A percentile compares a stretch with the other conserved stretches of the same genome.
phyloP scores from a whole-genome alignment of 116 monocot species.

The Papilionanthe hybrid region DNA sequence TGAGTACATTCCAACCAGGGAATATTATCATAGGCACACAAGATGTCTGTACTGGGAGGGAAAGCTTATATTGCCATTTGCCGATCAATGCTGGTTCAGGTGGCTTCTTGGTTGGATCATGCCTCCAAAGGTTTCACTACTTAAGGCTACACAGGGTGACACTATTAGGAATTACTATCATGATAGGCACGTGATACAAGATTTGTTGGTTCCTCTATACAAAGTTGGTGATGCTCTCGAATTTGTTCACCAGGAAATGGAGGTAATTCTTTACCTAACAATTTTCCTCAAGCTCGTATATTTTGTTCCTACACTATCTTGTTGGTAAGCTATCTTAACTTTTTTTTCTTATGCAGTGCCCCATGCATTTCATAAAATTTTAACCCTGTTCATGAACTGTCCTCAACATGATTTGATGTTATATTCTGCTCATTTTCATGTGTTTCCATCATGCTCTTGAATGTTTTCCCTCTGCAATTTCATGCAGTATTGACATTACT shows the following conservation, averaged over 20 bases:
- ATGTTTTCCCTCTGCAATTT: not conserved
- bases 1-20: conserved; percentile 37
- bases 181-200: conserved; percentile 62
- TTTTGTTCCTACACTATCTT: not conserved
- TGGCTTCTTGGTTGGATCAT: conserved; percentile 61
- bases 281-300: not conserved
- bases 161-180: conserved; percentile 63
- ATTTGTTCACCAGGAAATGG: conserved; percentile 57
- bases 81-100: conserved; percentile 70
- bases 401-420: no score
- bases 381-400: no score
- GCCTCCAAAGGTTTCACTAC: conserved; percentile 72
- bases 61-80: conserved; percentile 71
- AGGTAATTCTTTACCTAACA: conserved; percentile 29
- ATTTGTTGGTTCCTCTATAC: conserved; percentile 58
- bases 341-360: no score
- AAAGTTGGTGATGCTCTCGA: conserved; percentile 58
- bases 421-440: no score
- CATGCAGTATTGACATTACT: not conserved
- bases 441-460: not conserved
- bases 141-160: conserved; percentile 67
- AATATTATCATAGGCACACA: conserved; percentile 65
- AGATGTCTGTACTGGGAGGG: conserved; percentile 66
- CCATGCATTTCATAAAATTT: no score
- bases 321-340: not conserved